phyloP scores from a whole-genome alignment of 1,284 basidiomycete genomes.

The Pterulicium gracile region DNA sequence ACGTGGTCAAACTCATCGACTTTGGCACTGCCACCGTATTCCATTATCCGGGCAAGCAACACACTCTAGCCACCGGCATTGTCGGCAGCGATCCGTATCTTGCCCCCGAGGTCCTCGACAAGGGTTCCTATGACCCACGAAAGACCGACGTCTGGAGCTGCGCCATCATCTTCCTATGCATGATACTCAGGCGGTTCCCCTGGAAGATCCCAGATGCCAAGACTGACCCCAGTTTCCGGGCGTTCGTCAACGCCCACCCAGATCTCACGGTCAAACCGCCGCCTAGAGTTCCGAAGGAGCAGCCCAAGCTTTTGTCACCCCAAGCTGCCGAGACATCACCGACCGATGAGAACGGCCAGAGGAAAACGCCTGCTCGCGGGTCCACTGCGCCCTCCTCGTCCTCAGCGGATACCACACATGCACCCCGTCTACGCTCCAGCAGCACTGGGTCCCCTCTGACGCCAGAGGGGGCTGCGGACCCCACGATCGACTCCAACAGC shows the following conservation, averaged over 20 bases:
- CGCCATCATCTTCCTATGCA: constrained; percentile 99
- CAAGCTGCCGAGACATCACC: neutral
- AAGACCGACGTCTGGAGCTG: constrained; percentile 98
- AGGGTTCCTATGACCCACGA: constrained; percentile 82
- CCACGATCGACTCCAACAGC: constrained; percentile 16
- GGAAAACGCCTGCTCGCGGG: constrained; percentile 18
- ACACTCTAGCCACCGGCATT: constrained; percentile 77
- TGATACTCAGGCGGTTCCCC: constrained; percentile 94
- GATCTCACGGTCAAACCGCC: constrained; percentile 59
- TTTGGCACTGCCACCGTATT: constrained; percentile 99
- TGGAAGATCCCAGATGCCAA: constrained; percentile 98
- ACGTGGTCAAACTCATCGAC: constrained; percentile 98
- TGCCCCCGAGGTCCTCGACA: constrained; percentile 88
- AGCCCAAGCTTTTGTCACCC: neutral
- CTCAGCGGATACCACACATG: constrained; percentile 14
- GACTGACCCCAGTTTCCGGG: constrained; percentile 83
- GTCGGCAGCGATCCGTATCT: constrained; percentile 98
- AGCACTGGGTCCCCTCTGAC: neutral
- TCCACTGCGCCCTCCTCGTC: constrained; percentile 12
- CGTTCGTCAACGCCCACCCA: constrained; percentile 89
- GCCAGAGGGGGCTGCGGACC: neutral
- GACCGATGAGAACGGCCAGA: constrained; percentile 19
- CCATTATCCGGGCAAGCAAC: constrained; percentile 85
- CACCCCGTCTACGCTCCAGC: constrained; percentile 4
- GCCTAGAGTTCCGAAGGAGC: neutral